Base-by-base conservation (phyloP, 2,329 filamentous ascomycete species). In the Aphanocladium album region DNA sequence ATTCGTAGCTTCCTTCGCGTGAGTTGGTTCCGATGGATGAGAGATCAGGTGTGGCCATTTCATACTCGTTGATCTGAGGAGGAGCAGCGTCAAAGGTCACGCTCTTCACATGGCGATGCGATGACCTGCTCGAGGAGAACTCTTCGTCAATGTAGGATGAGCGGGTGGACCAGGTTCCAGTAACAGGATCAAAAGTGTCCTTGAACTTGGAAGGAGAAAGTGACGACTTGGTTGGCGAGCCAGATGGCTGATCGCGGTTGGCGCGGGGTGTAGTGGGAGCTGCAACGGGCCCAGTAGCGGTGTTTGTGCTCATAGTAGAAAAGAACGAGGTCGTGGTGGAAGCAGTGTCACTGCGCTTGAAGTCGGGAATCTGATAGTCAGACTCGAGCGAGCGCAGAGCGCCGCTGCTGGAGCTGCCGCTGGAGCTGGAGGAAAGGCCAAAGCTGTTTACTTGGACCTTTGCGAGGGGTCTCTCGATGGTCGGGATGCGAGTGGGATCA, bases 31-130 rank as follows among this genome's bases (percentile, higher is more conserved):
- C 91, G 25, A 96, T 82, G 0, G 93, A 96, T 1, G 93, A 97
- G n/a, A 96, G 85, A 70, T 97, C 95, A 12, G 95, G 95, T 2
- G 95, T 99, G 37, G 91, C 90, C 89, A 97, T 93, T 76, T 98
- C 95, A 73, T 98, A 99, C 76, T 99, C 95, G 71, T 98, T 96
- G 69, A 99, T 84, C 71, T 96, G 90, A 25, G 95, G 95, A 23
- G 93, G 93, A 2, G 91, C 92, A 41, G 89, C 89, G 75, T 98
- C 92, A 72, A 99, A 99, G 0, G 93, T 99, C 62, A 99, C 95
- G 69, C 93, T 97, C 80, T 99, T 99, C 52, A 91, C 88, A 75
- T 96, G 90, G 58, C 92, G 89, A 71, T 91, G 89, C 46, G 92
- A 80, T 14, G 81, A 83, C 65, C 85, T 86, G 58, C 89, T 88